Evolutionary conservation across 768 basidiomycete species (phyloP), one percentile per base, ranked within the genome.

Genomic region (Tylopilus plumbeoviolaceoides): DNA sequence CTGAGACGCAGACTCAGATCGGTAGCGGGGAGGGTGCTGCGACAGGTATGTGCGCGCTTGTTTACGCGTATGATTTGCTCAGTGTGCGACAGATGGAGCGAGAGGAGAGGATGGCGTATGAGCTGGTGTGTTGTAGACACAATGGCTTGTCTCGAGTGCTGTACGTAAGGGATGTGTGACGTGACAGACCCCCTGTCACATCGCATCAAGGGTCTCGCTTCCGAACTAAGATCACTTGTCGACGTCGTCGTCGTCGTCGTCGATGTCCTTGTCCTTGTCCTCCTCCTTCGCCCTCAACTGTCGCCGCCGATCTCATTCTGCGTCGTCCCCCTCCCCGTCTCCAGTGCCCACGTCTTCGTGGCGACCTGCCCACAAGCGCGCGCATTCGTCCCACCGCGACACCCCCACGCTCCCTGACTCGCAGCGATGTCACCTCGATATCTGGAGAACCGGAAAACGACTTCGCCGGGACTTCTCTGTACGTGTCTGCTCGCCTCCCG

Each of bases 251-350:
- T 33, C 33, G 33, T 33, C 17, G 15, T 1, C 1, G 40, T 41
- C 40, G 44, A 7, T 59, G 57, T 51, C 54, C 28, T 6, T 28
- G 55, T 64, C 59, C 48, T 68, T 74, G 73, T 70, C 72, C 40
- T 75, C 73, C 47, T 53, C 67, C 40, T 65, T 66, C 50, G 56
- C 64, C 43, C 58, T 65, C 46, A 69, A 64, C 55, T 71, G 74
- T 59, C 79, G 80, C 48, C 75, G 76, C 36, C 70, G 82, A 61
- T 83, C 84, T 21, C 80, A 78, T 51, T 83, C 84, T 15, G 64
- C 72, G 9, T 68, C 71, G 21, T 75, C 74, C 36, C 68, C 66
- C 48, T 72, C 57, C 5, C 67, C 63, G 44, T 70, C 64, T 21
- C 71, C 70, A 53, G 70, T 64, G 28, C 72, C 72, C 47, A 69